phyloP scores from a whole-genome alignment of 1,284 basidiomycete species.

The Leccinum griseonigrum region DNA sequence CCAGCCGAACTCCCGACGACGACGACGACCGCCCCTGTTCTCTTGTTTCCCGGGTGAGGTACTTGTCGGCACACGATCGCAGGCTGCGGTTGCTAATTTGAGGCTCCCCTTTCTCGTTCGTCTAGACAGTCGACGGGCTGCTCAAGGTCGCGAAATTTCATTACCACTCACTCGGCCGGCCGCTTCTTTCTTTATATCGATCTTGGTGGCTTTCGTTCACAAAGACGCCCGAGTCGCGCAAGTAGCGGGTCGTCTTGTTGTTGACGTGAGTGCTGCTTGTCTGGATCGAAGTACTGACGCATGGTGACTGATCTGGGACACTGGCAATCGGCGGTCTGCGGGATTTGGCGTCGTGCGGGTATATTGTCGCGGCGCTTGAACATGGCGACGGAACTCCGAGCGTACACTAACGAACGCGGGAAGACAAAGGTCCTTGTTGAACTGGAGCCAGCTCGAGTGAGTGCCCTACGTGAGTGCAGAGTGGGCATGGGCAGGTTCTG shows the following conservation, averaged over 20 bases:
- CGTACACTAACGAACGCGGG: conserved; percentile 33
- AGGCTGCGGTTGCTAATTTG: background rate
- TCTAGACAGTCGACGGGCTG: conserved; percentile 37
- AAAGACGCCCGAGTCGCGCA: conserved; percentile 10
- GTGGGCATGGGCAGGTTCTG: background rate
- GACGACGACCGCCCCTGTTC: conserved; percentile 7
- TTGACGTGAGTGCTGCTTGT: conserved; percentile 30
- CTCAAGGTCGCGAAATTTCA: conserved; percentile 34
- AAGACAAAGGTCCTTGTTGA: conserved; percentile 30
- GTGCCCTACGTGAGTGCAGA: background rate
- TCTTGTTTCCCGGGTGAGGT: conserved; percentile 32
- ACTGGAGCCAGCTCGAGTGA: conserved; percentile 38
- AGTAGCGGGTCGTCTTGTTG: conserved; percentile 38
- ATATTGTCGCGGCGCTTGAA: conserved; percentile 45
- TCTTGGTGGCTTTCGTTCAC: background rate
- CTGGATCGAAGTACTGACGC: too few species aligned
- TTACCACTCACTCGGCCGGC: background rate
- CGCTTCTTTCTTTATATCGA: background rate
- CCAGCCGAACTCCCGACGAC: conserved; percentile 28
- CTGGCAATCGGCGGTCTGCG: conserved; percentile 34
- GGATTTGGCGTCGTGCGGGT: conserved; percentile 41
- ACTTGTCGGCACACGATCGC: background rate
- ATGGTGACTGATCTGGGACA: too few species aligned
- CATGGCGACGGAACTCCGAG: conserved; percentile 46
- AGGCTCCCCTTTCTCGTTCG: conserved; percentile 9